Evolutionary conservation across 2,329 filamentous ascomycete species (phyloP).

Genomic region (Aspergillus spinulosporus): DNA sequence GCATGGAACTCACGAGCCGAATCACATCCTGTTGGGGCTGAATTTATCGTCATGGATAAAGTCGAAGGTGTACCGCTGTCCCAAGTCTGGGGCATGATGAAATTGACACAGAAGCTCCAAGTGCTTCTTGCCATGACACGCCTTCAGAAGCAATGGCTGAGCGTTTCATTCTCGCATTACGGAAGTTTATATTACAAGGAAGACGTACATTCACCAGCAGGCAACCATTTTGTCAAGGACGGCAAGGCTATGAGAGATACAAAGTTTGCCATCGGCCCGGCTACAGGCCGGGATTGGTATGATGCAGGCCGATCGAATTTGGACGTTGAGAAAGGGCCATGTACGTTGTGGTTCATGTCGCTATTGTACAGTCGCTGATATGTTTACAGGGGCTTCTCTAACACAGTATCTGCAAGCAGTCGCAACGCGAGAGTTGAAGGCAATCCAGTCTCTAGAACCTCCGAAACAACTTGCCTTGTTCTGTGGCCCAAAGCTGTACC

Average conservation of each 20-base stretch:
- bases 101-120: conserved; percentile 26
- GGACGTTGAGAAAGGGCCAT: conserved; percentile 30
- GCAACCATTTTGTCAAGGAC: conserved; percentile 26
- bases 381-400: conserved; percentile 26
- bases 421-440: conserved; percentile 26
- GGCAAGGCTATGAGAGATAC: conserved; percentile 22
- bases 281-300: conserved; percentile 30
- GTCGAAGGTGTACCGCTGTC: conserved; percentile 24
- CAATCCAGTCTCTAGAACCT: conserved; percentile 24
- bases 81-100: conserved; percentile 28
- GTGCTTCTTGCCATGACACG: conserved; percentile 30
- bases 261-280: conserved; percentile 30
- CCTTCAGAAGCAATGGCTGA: conserved; percentile 30
- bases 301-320: conserved; percentile 28
- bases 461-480: conserved; percentile 31
- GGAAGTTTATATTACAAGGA: conserved; percentile 29
- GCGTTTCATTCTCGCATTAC: conserved; percentile 33
- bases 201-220: conserved; percentile 25
- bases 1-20: conserved; percentile 26
- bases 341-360: conserved; percentile 22
- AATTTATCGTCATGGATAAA: conserved; percentile 30
- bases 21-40: conserved; percentile 23
- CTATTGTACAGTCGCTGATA: conserved; percentile 20
- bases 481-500: conserved; percentile 32
- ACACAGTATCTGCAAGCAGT: conserved; percentile 29